These are phyloP conservation scores for Sabuloglossum arenarium DNA, from an alignment of 495 filamentous ascomycete genomes.

Conservation along the genomic window DNA sequence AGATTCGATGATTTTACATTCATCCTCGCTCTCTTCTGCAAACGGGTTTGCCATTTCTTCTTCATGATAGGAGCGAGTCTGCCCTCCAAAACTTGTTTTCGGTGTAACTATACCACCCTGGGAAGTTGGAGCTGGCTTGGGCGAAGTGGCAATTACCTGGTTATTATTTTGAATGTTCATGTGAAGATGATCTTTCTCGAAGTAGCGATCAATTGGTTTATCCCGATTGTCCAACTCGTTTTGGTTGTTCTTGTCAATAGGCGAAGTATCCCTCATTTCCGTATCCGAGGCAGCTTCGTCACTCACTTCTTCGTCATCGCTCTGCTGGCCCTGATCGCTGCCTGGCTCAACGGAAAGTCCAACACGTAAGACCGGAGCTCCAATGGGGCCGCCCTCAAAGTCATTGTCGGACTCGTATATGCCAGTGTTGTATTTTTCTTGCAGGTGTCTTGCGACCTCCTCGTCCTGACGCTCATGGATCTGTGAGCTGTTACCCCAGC, in stretches of 20 bases:
- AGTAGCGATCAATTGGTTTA: no score
- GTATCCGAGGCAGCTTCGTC: not conserved
- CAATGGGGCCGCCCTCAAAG: not conserved
- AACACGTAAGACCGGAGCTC: not conserved
- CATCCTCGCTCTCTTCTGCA: not conserved
- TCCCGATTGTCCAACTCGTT: no score
- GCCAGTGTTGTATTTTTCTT: not conserved
- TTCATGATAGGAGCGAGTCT: not conserved
- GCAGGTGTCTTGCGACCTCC: not conserved
- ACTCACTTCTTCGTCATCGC: not conserved
- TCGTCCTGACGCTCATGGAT: not conserved
- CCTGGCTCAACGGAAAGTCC: not conserved
- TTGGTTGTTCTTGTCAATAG: not conserved
- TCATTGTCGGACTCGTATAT: not conserved
- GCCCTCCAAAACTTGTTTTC: not conserved
- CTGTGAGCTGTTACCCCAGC: not conserved
- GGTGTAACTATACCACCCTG: not conserved
- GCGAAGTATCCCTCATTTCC: not conserved
- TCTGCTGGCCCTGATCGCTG: not conserved
- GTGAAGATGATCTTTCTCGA: not conserved
- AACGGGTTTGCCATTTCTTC: not conserved
- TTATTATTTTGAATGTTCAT: not conserved
- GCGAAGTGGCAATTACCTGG: not conserved
- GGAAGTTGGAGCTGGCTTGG: not conserved
- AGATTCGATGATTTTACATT: not conserved